Evolutionary conservation across 1,284 basidiomycete genomes (phyloP), one percentile per base, ranked within the genome.

Genomic region (Austroboletus novae-zelandiae): DNA sequence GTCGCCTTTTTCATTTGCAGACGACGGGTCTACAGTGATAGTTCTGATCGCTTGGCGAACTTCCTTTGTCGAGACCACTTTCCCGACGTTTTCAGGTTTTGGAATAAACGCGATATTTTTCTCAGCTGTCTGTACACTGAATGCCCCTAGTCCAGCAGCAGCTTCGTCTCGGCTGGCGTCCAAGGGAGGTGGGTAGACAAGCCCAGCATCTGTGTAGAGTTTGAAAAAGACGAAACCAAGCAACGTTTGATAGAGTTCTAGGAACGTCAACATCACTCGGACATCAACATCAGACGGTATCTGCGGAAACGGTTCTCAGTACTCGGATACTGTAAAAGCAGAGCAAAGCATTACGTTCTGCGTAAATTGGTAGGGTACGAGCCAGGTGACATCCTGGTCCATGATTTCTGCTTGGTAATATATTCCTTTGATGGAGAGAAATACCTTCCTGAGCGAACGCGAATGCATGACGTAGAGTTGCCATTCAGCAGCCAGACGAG

Each of bases 211-310:
- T n/a, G 91, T 89, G 74, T 96, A 99, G 20, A 99, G 82, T 74
- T 98, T 98, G 83, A 94, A 99, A 64, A 98, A 87, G 13, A 95
- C 89, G 64, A 99, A 99, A 17, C 94, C 92, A 41, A 98, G 84
- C 13, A 98, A 74, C 1, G 96, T 99, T 73, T 99, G 95, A 73
- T 99, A 99, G 9, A 99, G 81, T 71, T 99, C 97, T 64, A 99
- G 75, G 79, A 99, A 99, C 11, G 97, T 99, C 59, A 98, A 74
- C 89, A 99, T 97, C 49, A 99, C 96, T 45, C 97, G 88, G 66
- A 98, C 91, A 71, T 99, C 97, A 57, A 99, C 95, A 65, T 99
- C 96, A 43, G 85, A 71, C 9, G 97, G 97, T 52, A 98, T 86
- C 92, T 95, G 59, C n/a, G 50, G 36, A 57, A 6, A 40, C 51